A percentile compares a stretch with the other conserved stretches of the same genome.
These are phyloP conservation scores for Nicotiana noctiflora DNA, from an alignment of 257 asterid species.

Conservation along the genomic window DNA sequence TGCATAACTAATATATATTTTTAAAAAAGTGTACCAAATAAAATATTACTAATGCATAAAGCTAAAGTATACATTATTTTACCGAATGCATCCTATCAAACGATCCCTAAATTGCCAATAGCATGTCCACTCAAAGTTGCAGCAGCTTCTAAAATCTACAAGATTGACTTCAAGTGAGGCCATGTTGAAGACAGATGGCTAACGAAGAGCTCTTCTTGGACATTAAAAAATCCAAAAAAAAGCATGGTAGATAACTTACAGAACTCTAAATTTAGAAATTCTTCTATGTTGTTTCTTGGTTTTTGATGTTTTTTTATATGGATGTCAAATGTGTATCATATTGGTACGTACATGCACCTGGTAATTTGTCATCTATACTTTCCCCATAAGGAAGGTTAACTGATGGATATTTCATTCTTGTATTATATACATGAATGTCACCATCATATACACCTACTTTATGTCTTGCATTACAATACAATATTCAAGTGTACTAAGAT, in stretches of 20 bases:
- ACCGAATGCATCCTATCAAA: too few relatives aligned
- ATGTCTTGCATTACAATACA: slow-evolving; percentile 22
- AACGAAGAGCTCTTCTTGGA: background rate
- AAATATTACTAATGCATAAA: too few relatives aligned
- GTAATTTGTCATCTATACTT: slow-evolving; percentile 12
- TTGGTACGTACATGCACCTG: background rate
- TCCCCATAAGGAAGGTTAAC: slow-evolving; percentile 29
- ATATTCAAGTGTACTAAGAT: background rate
- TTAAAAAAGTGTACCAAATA: too few relatives aligned
- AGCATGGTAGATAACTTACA: background rate
- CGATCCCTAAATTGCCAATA: background rate
- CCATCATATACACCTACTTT: slow-evolving; percentile 14
- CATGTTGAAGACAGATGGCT: background rate
- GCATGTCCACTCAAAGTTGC: background rate
- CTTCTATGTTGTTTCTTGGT: background rate
- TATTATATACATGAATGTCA: slow-evolving; percentile 17
- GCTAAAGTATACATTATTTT: too few relatives aligned
- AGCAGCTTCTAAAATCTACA: background rate
- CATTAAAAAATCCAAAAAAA: background rate
- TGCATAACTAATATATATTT: too few relatives aligned
- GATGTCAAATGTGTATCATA: background rate
- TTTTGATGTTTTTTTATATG: background rate
- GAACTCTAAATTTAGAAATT: background rate
- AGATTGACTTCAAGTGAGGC: background rate
- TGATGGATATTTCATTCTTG: background rate